Percentiles rank a stretch among this genome's conserved stretches.
These are phyloP conservation scores for Teratosphaeria gauchensis DNA, from an alignment of 2,329 filamentous ascomycete genomes.

Conservation along the genomic window DNA sequence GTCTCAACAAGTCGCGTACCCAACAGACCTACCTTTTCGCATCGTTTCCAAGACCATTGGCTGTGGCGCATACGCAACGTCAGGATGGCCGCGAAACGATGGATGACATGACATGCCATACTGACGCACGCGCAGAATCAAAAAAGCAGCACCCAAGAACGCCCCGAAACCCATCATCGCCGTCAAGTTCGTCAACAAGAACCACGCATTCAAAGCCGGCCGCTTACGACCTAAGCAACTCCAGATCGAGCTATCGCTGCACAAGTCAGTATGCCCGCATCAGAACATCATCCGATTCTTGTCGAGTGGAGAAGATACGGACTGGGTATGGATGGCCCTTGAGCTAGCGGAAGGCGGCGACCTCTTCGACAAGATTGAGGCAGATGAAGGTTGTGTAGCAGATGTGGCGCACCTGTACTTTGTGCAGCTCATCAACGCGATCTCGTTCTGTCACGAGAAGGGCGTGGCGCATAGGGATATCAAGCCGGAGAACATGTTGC, in stretches of 20 bases:
- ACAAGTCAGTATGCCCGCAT: slow-evolving; percentile 72
- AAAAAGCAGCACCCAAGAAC: slow-evolving; percentile 75
- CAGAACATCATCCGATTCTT: slow-evolving; percentile 92
- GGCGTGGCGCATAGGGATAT: slow-evolving; percentile 76
- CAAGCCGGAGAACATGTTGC: slow-evolving; percentile 82
- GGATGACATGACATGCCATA: neutral
- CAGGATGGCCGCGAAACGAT: slow-evolving; percentile 21
- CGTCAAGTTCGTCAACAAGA: slow-evolving; percentile 98
- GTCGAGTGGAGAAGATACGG: slow-evolving; percentile 69
- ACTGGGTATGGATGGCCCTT: slow-evolving; percentile 98
- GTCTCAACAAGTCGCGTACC: slow-evolving; percentile 83
- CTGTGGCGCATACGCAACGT: slow-evolving; percentile 96
- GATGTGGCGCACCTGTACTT: slow-evolving; percentile 97
- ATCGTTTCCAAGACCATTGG: slow-evolving; percentile 95
- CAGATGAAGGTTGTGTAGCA: slow-evolving; percentile 86
- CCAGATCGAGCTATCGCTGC: slow-evolving; percentile 80
- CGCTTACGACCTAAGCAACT: slow-evolving; percentile 83
- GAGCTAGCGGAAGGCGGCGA: slow-evolving; percentile 92
- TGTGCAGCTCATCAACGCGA: slow-evolving; percentile 76
- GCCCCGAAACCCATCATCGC: slow-evolving; percentile 71
- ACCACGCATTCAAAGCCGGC: slow-evolving; percentile 81
- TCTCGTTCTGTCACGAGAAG: slow-evolving; percentile 92
- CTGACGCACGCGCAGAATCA: slow-evolving; percentile 52
- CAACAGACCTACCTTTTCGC: slow-evolving; percentile 77
- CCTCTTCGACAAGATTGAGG: slow-evolving; percentile 98